Conservation (phyloP, 345 rosid genomes). For the Euclidium syriacum region DNA sequence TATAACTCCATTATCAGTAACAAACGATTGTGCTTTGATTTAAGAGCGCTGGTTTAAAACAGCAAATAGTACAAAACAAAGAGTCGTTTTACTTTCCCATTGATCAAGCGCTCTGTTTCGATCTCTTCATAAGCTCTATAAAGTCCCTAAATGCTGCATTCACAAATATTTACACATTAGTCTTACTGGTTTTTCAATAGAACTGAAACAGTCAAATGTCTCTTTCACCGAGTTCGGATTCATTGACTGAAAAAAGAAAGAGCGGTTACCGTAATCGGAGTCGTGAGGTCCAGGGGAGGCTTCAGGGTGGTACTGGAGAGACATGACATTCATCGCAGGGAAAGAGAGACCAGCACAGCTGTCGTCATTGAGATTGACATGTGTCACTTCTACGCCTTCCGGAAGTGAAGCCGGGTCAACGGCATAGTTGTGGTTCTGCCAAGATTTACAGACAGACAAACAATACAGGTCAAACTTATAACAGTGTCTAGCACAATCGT, state of each 20-base stretch:
- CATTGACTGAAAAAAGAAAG: background rate
- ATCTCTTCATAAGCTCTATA: constrained; percentile 51
- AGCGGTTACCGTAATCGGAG: constrained; percentile 60
- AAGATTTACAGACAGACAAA: background rate
- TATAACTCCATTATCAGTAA: constrained; percentile 11
- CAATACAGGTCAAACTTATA: background rate
- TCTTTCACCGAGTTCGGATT: background rate
- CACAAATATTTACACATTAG: background rate
- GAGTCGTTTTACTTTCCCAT: background rate
- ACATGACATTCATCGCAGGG: constrained; percentile 68
- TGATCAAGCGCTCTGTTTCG: constrained; percentile 20
- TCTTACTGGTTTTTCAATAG: background rate
- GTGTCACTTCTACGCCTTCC: constrained; percentile 82
- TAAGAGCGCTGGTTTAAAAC: background rate
- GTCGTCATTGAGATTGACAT: constrained; percentile 86
- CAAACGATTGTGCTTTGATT: background rate
- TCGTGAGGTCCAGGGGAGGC: constrained; percentile 99
- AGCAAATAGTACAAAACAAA: constrained; percentile 17
- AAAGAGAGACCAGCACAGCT: constrained; percentile 95
- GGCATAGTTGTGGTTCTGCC: constrained; percentile 94
- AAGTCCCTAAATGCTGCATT: constrained; percentile 53
- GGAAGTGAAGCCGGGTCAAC: constrained; percentile 91
- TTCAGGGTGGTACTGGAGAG: constrained; percentile 96
- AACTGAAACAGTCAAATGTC: background rate
- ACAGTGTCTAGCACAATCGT: background rate